Base-by-base conservation (phyloP, 139 green algal species). In the Chlorella sp. region DNA sequence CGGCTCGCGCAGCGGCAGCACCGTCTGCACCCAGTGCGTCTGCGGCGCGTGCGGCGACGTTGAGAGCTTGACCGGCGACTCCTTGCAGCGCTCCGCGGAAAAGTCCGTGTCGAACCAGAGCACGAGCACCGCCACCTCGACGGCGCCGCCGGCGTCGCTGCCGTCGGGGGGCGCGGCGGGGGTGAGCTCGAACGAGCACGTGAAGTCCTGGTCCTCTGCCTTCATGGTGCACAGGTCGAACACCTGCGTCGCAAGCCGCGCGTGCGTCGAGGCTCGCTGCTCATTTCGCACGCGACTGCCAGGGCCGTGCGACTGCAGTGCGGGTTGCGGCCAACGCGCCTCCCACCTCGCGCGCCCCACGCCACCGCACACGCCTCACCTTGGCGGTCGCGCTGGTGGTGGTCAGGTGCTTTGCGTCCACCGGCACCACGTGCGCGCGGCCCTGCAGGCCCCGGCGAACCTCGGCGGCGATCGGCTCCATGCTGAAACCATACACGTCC, bases 81-180 rank as follows among this genome's bases (percentile, higher is more conserved):
- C 83, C 2, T 34, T 35, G 83, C 94, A 98, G 82, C 94, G 93
- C n/a, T 88, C 82, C 29, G 74, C 35, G 31, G 82, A 90, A 83
- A 98, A 98, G 31, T 84, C 76, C 0, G 87, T 90, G 80, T 98
- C 93, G 80, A 98, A 98, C 94, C 94, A 98, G 64, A 98, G 35
- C 23, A 93, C 94, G n/a, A 98, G 55, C 3, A 84, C 73, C 36
- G 78, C 68, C 32, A 84, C 81, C 5, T 62, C 49, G 24, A 74
- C 73, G 59, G 60, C 65, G 73, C 72, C 74, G 35, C 27, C n/a
- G 26, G 71, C 67, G 3, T 10, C 30, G 67, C 61, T n/a, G 36
- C 35, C 67, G 49, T 31, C 22, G 17, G 29, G n/a, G 27, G n/a
- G n/a, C n/a, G n/a, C n/a, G 10, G 17, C 10, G 42, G 42, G 42